A percentile compares a stretch with the other conserved stretches of the same genome.
Evolutionary conservation across 164 flowering plant species (phyloP).

Genomic region (Pachysandra terminalis): DNA sequence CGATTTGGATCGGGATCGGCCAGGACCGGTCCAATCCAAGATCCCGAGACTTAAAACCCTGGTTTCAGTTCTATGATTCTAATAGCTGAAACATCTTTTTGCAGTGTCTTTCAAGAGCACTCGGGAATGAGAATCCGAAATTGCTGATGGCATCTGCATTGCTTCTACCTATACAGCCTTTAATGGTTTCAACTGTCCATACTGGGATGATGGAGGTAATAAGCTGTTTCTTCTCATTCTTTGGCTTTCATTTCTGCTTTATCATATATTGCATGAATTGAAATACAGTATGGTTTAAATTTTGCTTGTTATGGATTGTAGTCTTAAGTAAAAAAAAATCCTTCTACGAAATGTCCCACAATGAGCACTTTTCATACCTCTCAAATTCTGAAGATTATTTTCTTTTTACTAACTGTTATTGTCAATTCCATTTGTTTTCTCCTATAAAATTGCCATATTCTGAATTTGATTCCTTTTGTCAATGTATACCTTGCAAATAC

Average conservation of each 20-base stretch:
- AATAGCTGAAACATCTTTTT: constrained; percentile 12
- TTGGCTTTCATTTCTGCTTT: not conserved
- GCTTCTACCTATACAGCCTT: constrained; percentile 75
- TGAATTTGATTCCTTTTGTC: too few species aligned
- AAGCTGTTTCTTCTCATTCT: not conserved
- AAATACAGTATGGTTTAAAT: not conserved
- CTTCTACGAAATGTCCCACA: not conserved
- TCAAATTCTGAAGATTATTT: not conserved
- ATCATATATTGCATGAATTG: not conserved
- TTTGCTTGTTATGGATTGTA: not conserved
- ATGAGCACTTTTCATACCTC: not conserved
- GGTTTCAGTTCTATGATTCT: not conserved
- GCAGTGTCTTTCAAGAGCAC: constrained; percentile 89
- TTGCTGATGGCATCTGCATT: constrained; percentile 80
- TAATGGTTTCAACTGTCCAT: constrained; percentile 93
- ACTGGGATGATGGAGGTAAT: constrained; percentile 97
- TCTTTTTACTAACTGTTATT: not conserved
- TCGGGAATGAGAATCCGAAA: constrained; percentile 80
- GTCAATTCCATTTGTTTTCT: not conserved
- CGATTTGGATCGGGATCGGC: too few species aligned
- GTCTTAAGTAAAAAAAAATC: not conserved
- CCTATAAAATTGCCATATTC: not conserved
- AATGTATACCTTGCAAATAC: not conserved
- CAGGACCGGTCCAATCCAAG: too few species aligned
- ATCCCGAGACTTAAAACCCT: too few species aligned